These are phyloP conservation scores for Backusella tarrabulga DNA, from an alignment of 192 early-diverging fungal species.

Conservation along the genomic window DNA sequence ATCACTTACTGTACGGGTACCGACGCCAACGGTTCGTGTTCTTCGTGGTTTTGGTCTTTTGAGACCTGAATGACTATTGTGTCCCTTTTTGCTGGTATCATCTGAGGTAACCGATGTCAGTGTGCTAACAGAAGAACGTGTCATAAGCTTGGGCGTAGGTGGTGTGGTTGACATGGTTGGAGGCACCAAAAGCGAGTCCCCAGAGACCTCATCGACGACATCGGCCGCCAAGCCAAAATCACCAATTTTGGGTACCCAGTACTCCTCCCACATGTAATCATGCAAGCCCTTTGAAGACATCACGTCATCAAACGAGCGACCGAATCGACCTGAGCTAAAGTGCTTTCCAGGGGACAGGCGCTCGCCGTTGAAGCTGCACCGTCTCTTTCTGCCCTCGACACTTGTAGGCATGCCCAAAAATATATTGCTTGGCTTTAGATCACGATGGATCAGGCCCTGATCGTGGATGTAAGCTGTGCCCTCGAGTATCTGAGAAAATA, in stretches of 20 bases:
- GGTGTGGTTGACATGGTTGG: neutral
- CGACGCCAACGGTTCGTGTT: conserved; percentile 62
- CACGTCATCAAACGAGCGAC: conserved; percentile 16
- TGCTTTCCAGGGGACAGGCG: neutral
- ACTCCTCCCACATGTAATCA: conserved; percentile 40
- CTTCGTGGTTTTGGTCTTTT: conserved; percentile 6
- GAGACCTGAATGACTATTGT: neutral
- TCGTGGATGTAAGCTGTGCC: conserved; percentile 76
- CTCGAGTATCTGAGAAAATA: conserved; percentile 74
- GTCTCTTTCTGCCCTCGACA: neutral
- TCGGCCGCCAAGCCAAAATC: conserved; percentile 95
- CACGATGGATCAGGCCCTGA: conserved; percentile 72
- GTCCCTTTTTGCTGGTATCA: neutral
- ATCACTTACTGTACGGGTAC: conserved; percentile 65
- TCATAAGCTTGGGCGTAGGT: neutral
- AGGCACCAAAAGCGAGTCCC: conserved; percentile 9
- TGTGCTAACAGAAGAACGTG: neutral
- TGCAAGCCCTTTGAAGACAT: conserved; percentile 16
- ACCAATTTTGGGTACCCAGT: conserved; percentile 78
- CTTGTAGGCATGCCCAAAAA: conserved; percentile 49
- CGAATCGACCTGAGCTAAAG: neutral
- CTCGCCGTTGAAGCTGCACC: neutral
- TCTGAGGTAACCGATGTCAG: neutral
- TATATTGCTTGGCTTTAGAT: conserved; percentile 73
- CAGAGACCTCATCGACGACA: conserved; percentile 33